These are phyloP conservation scores for Cerrena zonata DNA, from an alignment of 1,284 basidiomycete genomes.

Conservation along the genomic window DNA sequence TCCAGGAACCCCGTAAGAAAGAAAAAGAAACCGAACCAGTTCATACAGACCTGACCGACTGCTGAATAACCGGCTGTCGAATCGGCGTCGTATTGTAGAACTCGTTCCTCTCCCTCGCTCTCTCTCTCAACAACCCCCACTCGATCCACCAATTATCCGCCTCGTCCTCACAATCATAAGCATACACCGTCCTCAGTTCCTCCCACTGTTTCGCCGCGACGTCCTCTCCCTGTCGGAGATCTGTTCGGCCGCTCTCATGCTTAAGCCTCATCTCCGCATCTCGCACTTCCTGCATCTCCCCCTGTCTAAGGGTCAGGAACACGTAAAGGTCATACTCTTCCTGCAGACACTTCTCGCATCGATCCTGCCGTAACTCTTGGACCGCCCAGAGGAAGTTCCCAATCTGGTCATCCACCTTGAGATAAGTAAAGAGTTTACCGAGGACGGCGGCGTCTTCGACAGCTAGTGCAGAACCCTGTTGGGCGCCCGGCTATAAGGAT, in stretches of 20 bases:
- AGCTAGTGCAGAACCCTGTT: slow-evolving; percentile 45
- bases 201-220: slow-evolving; percentile 18
- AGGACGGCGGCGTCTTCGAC: slow-evolving; percentile 55
- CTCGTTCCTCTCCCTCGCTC: slow-evolving; percentile 13
- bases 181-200: slow-evolving; percentile 24
- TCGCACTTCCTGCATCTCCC: slow-evolving; percentile 12
- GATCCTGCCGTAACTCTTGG: slow-evolving; percentile 37
- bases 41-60: too few relatives aligned
- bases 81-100: too few relatives aligned
- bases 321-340: slow-evolving; percentile 15
- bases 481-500: slow-evolving; percentile 40
- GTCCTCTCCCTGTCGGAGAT: slow-evolving; percentile 10
- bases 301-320: slow-evolving; percentile 15
- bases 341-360: slow-evolving; percentile 15
- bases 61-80: too few relatives aligned
- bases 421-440: slow-evolving; percentile 51
- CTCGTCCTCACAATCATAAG: slow-evolving; percentile 32
- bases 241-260: slow-evolving; percentile 11
- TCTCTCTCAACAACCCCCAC: slow-evolving; percentile 31
- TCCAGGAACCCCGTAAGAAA: too few relatives aligned
- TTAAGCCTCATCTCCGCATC: slow-evolving; percentile 14
- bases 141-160: slow-evolving; percentile 34
- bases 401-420: slow-evolving; percentile 47
- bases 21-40: too few relatives aligned
- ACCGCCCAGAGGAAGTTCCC: slow-evolving; percentile 44